Base-by-base conservation (phyloP, 1,284 basidiomycete species). In the Malassezia globosa region DNA sequence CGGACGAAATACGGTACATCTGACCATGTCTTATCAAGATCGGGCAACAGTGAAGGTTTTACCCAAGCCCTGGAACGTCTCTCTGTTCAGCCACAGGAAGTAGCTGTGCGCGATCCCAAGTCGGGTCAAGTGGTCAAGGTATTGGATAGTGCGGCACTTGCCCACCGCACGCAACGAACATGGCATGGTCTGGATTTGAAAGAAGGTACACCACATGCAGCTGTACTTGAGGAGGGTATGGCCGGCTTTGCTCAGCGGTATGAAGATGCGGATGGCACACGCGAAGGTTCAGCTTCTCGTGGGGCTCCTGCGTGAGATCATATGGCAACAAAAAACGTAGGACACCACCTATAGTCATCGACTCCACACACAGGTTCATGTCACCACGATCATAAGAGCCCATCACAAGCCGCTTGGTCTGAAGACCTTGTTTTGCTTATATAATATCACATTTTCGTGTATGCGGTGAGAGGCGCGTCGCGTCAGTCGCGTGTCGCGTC, bases 231-330 rank as follows among this genome's bases (percentile, higher is more conserved):
- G 73, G 82, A 92, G 72, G 92, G 87, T 1, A 76, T 87, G 49
- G 85, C 79, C 58, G 92, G 92, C 4, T 85, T 94, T 42, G 89
- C 92, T 25, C 79, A 83, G 56, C 86, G 84, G 4, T 96, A 97
- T 70, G 75, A 77, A 13, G 76, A 68, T 33, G 61, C 57, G 2
- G 60, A 57, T 38, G 63, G 60, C 35, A 31, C 29, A 5, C 16
- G 18, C 22, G 36, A 56, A 16, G 60, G 62, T 18, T 19, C n/a
- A 16, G 29, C 29, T 11, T 5, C 11, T 16, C 29, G 16, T 2
- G 29, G 10, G 14, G 16, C n/a, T 34, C 31, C 18, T 34, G 31
- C 31, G 31, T 34, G 31, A n/a, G n/a, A n/a, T n/a, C n/a, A n/a
- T n/a, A n/a, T n/a, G n/a, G n/a, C n/a, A n/a, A 31, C 29, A 8